Evolutionary conservation across 352 stramenopile genomes (phyloP).

Genomic region (Globisporangium cederbergense): DNA sequence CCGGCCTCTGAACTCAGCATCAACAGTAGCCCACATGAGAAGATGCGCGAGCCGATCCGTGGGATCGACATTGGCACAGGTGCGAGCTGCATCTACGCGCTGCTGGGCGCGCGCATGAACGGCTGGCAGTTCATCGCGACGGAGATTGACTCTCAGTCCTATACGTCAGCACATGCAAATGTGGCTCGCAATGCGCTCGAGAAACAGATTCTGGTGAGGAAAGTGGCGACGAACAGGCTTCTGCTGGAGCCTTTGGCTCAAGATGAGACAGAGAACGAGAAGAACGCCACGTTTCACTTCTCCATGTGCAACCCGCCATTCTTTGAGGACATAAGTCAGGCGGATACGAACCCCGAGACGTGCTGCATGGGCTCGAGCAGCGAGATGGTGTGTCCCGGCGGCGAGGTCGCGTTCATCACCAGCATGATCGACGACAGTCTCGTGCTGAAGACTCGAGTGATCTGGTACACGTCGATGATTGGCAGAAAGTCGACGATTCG

Average conservation of each 20-base stretch:
- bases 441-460: conserved; percentile 58
- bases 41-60: conserved; percentile 18
- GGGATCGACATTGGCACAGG: conserved; percentile 96
- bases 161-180: conserved; percentile 82
- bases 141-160: conserved; percentile 90
- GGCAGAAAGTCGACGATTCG: conserved; percentile 91
- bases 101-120: conserved; percentile 88
- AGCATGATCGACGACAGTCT: conserved; percentile 93
- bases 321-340: conserved; percentile 81
- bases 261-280: conserved; percentile 8
- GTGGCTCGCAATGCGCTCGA: conserved; percentile 86
- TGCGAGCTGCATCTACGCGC: conserved; percentile 94
- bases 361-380: conserved; percentile 67
- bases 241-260: conserved; percentile 45
- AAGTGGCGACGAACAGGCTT: conserved; percentile 36
- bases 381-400: conserved; percentile 88
- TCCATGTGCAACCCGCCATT: conserved; percentile 98
- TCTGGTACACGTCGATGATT: conserved; percentile 95
- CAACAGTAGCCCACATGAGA: neutral
- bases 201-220: conserved; percentile 49
- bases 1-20: neutral
- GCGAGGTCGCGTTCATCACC: conserved; percentile 93
- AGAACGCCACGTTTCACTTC: conserved; percentile 74
- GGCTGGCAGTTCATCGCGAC: conserved; percentile 92
- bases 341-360: conserved; percentile 71